Percentiles rank a stretch among this genome's conserved stretches.
These are phyloP conservation scores for Saposhnikovia divaricata DNA, from an alignment of 129 eudicot species.

Conservation along the genomic window DNA sequence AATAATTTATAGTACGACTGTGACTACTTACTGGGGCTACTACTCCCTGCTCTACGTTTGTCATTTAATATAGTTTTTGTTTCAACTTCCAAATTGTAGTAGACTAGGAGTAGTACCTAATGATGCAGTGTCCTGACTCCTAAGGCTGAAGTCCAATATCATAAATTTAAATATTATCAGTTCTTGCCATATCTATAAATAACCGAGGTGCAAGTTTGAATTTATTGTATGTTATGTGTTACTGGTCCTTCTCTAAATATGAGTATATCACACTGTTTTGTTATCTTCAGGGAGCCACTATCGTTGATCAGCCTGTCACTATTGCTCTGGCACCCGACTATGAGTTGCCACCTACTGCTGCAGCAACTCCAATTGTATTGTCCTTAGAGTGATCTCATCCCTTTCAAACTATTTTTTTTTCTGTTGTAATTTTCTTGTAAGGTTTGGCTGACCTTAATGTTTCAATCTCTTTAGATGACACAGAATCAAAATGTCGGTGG, in stretches of 20 bases:
- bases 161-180: background rate
- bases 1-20: background rate
- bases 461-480: slow-evolving; percentile 25
- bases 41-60: background rate
- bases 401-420: background rate
- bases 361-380: slow-evolving; percentile 39
- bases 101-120: background rate
- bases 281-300: slow-evolving; percentile 84
- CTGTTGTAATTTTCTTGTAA: background rate
- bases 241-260: background rate
- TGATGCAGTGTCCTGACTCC: background rate
- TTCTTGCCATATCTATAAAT: background rate
- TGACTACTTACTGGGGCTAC: background rate
- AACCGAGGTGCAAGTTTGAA: background rate
- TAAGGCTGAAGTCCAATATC: background rate
- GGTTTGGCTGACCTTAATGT: background rate
- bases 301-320: slow-evolving; percentile 79
- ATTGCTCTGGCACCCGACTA: slow-evolving; percentile 67
- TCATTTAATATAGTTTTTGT: background rate
- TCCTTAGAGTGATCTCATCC: slow-evolving; percentile 9
- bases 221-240: background rate
- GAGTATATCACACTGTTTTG: background rate
- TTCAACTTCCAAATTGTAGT: background rate
- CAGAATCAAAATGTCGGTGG: slow-evolving; percentile 27
- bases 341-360: slow-evolving; percentile 45